Evolutionary conservation across 2,329 filamentous ascomycete species (phyloP), one percentile per base, ranked within the genome.

Genomic region (Cryphonectria naterciae): DNA sequence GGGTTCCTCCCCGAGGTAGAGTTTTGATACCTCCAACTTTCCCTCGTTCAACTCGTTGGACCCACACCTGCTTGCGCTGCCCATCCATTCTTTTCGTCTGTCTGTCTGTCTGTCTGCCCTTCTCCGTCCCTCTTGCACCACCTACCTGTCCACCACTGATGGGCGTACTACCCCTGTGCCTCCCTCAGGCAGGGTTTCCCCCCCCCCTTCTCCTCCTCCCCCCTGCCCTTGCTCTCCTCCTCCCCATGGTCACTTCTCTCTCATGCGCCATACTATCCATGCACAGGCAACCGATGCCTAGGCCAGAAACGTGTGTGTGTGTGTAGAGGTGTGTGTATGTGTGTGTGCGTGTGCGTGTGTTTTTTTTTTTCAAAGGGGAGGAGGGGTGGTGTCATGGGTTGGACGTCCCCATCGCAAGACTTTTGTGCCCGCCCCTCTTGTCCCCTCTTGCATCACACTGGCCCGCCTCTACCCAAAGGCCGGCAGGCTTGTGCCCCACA

Each of bases 381-480:
- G 28, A 32, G 54, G 54, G 54, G 54, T 58, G 54, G 54, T 58
- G 54, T 58, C 54, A 58, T 32, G 54, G 54, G 19, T 58, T 28
- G 28, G 25, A 43, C 25, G 25, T 15, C 41, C 43, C 62, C 62
- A 65, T 52, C 43, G n/a, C 39, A 65, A 65, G 62, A 65, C 49
- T 32, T 32, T 61, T 54, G 56, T 64, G 56, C 65, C 67, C 52
- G 68, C 62, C 68, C 71, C 13, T 69, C 71, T 72, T 72, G 71
- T 69, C 39, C 46, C 67, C 71, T 72, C 71, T 72, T 72, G 71
- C 71, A 72, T 72, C 69, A 72, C 71, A 66, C 66, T 64, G 71
- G 66, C 71, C 71, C 71, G 71, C 71, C 68, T 72, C 71, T 70
- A 65, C 68, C 68, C 62, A 72, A 69, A 41, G 65, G 65, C 66